Conservation (phyloP, 1,139 yeast species). For the Blastobotrys ciferrii region DNA sequence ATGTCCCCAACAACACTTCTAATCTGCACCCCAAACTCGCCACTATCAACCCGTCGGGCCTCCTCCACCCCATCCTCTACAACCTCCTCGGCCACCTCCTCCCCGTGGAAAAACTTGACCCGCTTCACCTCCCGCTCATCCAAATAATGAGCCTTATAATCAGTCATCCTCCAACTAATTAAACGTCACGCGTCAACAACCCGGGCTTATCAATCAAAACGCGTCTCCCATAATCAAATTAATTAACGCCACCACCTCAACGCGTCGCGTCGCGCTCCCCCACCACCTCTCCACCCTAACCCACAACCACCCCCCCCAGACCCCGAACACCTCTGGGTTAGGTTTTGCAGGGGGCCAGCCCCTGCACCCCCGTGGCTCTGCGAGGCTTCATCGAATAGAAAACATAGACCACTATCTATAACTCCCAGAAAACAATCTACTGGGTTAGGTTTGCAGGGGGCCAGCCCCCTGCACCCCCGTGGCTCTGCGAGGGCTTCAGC, state of each 20-base stretch:
- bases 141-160: slow-evolving; percentile 5
- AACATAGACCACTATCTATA: no score
- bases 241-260: neutral
- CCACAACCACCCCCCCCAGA: no score
- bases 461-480: no score
- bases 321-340: no score
- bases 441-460: no score
- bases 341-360: no score
- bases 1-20: slow-evolving; percentile 10
- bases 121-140: slow-evolving; percentile 12
- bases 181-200: neutral
- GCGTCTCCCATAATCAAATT: neutral
- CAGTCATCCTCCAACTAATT: neutral
- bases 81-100: neutral
- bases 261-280: neutral
- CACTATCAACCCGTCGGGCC: neutral
- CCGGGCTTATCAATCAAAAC: neutral
- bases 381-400: no score
- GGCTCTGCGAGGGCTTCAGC: no score
- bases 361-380: no score
- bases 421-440: no score
- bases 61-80: neutral
- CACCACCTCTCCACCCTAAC: no score
- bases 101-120: slow-evolving; percentile 9
- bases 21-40: neutral